Percentiles rank a stretch among this genome's conserved stretches.
Conservation (phyloP, 2,329 filamentous ascomycete species). For the Sporothrix pseudoabietina region DNA sequence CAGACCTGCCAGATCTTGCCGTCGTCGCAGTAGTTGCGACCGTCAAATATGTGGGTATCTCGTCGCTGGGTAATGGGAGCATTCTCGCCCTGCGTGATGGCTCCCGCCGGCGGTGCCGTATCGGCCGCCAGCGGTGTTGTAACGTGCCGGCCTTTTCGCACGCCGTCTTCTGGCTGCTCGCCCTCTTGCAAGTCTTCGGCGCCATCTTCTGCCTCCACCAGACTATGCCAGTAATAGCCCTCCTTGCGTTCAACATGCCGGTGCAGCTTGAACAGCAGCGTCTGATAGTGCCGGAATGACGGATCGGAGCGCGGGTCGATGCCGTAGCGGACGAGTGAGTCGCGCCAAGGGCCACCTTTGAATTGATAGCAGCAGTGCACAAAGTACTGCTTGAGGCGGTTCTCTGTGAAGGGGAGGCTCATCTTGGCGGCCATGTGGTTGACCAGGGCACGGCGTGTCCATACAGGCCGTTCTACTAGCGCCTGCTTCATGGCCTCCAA, state of each 20-base stretch:
- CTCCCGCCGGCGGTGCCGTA: background rate
- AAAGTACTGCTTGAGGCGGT: slow-evolving; percentile 70
- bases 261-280: slow-evolving; percentile 78
- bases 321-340: slow-evolving; percentile 82
- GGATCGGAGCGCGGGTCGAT: slow-evolving; percentile 80
- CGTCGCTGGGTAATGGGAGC: background rate
- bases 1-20: slow-evolving; percentile 94
- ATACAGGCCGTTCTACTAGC: slow-evolving; percentile 75
- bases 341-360: slow-evolving; percentile 87
- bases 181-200: background rate
- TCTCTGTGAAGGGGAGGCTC: slow-evolving; percentile 45
- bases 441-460: slow-evolving; percentile 79
- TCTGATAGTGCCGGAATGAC: slow-evolving; percentile 81
- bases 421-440: slow-evolving; percentile 64
- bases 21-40: slow-evolving; percentile 70
- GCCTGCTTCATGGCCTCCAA: slow-evolving; percentile 65
- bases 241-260: slow-evolving; percentile 52
- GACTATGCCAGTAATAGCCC: slow-evolving; percentile 40
- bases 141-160: background rate
- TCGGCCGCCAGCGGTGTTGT: slow-evolving; percentile 10
- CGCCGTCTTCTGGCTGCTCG: background rate
- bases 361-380: slow-evolving; percentile 91
- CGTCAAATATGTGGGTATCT: slow-evolving; percentile 80
- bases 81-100: slow-evolving; percentile 34
- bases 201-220: slow-evolving; percentile 30